Base-by-base conservation (phyloP, 352 stramenopile genomes). In the Pythium brachiatum region DNA sequence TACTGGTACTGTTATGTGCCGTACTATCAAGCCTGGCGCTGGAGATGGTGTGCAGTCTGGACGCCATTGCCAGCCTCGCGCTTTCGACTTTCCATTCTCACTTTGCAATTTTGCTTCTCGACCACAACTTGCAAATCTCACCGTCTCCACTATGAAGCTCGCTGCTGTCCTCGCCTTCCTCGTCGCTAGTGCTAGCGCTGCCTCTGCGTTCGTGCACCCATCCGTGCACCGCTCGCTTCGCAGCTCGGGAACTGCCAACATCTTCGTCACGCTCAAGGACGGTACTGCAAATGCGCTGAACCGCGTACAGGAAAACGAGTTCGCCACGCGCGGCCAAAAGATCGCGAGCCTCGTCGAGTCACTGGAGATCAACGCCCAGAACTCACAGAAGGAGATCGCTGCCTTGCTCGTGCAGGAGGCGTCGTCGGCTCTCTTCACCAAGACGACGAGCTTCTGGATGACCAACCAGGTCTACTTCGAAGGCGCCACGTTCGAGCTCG, bases 391-490 rank as follows among this genome's bases (percentile, higher is more conserved):
- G n/a, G n/a, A n/a, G n/a, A 44, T 44, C 36, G 36, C 36, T 18
- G 36, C 15, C 55, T 16, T 48, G 12, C 5, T 69, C 7, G 4
- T n/a, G 20, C 2, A n/a, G 23, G 8, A 51, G 23, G 9, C 39
- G 32, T 13, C 57, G 8, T 12, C 18, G 18, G 32, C n/a, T 21
- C 23, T 15, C 9, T 69, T 66, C 43, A 39, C 23, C 15, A 53
- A 21, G 31, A 39, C n/a, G 26, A 34, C 57, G 51, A 62, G 51
- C 43, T 70, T 55, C 53, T 70, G 64, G 64, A 67, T 70, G 57
- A 54, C 46, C 29, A 70, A 70, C 52, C 52, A 66, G 59, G 20
- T 70, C 5, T 54, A 48, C 34, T 56, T 70, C 29, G 26, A 67
- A 39, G 58, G 16, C 16, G 64, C 58, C 32, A 51, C 57, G 25